phyloP scores from a whole-genome alignment of 2,329 filamentous ascomycete genomes.

The Sporothrix protearum region DNA sequence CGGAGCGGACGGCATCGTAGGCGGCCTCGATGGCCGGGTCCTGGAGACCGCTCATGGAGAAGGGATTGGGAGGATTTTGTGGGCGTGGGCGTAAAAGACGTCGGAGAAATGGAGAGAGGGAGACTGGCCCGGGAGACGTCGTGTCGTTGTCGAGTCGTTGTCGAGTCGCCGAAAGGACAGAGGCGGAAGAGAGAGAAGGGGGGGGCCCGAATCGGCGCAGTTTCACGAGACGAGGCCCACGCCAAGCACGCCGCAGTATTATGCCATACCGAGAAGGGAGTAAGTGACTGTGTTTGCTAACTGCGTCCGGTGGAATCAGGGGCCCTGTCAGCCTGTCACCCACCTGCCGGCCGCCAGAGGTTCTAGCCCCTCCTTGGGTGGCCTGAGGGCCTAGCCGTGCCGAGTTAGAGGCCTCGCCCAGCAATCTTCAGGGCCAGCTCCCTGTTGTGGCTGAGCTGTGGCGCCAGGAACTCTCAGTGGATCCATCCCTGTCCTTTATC shows the following conservation, averaged over 20 bases:
- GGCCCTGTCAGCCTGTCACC: neutral
- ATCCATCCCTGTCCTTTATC: too few species aligned
- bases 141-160: neutral
- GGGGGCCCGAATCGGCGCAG: neutral
- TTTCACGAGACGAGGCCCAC: slow-evolving; percentile 3
- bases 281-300: neutral
- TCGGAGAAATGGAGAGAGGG: neutral
- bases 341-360: too few species aligned
- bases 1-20: slow-evolving; percentile 64
- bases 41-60: slow-evolving; percentile 53
- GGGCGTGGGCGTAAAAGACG: neutral
- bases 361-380: neutral
- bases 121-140: neutral
- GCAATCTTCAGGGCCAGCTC: neutral
- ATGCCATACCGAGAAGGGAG: too few species aligned
- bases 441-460: slow-evolving; percentile 21
- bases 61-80: neutral
- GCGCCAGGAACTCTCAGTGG: neutral
- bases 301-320: slow-evolving; percentile 1
- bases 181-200: slow-evolving; percentile 1
- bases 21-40: slow-evolving; percentile 58
- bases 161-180: neutral
- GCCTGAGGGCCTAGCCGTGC: neutral
- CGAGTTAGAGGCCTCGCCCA: neutral
- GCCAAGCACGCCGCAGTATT: neutral